These are phyloP conservation scores for Triglochin maritima DNA, from an alignment of 106 monocot genomes.

Conservation along the genomic window DNA sequence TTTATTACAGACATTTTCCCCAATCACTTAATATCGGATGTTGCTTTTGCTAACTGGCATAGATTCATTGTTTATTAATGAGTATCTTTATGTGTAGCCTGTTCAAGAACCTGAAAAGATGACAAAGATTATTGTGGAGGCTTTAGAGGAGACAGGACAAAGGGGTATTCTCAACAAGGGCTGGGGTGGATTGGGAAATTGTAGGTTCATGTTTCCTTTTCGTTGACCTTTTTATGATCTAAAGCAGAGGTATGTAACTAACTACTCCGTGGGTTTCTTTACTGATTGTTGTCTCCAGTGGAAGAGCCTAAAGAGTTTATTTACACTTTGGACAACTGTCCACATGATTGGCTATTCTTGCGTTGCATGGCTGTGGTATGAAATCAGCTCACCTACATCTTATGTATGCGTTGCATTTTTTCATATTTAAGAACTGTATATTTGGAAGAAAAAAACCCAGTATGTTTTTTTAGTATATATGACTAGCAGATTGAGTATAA, in stretches of 20 bases:
- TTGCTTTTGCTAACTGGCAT: no score
- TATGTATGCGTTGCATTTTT: background rate
- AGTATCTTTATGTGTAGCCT: slow-evolving; percentile 8
- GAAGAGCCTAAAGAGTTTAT: slow-evolving; percentile 34
- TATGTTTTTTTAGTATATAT: no score
- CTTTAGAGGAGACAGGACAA: slow-evolving; percentile 24
- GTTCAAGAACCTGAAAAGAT: slow-evolving; percentile 30
- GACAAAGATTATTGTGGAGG: slow-evolving; percentile 30
- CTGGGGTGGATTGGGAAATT: slow-evolving; percentile 19
- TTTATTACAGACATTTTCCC: no score
- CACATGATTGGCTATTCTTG: slow-evolving; percentile 92
- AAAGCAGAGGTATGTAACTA: background rate
- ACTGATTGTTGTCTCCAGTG: background rate
- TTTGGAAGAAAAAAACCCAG: no score
- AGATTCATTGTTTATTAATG: no score
- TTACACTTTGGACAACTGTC: slow-evolving; percentile 70
- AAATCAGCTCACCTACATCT: background rate
- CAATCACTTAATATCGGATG: no score
- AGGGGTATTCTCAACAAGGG: slow-evolving; percentile 29
- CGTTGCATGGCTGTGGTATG: slow-evolving; percentile 92
- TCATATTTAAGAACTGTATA: background rate
- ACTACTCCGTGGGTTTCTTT: background rate
- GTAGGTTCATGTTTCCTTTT: slow-evolving; percentile 4
- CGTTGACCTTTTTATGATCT: background rate
- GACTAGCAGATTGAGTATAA: no score